phyloP scores from a whole-genome alignment of 176 grass and related monocot species.

The Musa troglodytarum region DNA sequence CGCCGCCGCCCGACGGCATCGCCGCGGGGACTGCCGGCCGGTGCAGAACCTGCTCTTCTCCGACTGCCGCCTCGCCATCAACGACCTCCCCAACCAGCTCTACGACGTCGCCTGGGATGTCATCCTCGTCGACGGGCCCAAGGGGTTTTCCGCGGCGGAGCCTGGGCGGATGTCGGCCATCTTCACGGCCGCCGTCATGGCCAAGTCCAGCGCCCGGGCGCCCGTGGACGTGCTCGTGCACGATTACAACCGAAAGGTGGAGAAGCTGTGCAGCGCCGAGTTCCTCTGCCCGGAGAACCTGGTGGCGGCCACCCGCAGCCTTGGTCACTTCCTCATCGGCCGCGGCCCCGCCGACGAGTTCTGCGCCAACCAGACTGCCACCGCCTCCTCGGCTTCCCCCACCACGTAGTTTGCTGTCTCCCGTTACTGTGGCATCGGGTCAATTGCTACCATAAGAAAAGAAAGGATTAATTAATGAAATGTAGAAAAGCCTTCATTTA shows the following conservation, averaged over 20 bases:
- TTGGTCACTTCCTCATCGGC: background rate
- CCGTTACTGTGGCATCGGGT: no score
- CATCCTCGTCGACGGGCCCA: constrained; percentile 88
- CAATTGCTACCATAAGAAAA: no score
- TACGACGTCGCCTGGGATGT: constrained; percentile 87
- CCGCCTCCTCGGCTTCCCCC: no score
- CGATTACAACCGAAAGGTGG: constrained; percentile 24
- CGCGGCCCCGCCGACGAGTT: background rate
- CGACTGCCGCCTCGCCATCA: constrained; percentile 86
- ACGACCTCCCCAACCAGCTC: constrained; percentile 87
- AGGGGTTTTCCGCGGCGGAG: constrained; percentile 55
- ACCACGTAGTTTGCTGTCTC: no score
- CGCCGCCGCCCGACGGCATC: constrained; percentile 31
- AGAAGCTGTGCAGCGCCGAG: constrained; percentile 9
- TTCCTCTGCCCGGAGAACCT: constrained; percentile 2
- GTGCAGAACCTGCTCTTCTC: constrained; percentile 96
- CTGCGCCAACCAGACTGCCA: constrained; percentile 1
- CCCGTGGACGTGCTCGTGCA: constrained; percentile 74
- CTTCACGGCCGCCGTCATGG: constrained; percentile 75
- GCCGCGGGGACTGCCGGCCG: constrained; percentile 59
- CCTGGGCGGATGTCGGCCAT: constrained; percentile 90
- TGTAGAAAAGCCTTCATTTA: no score
- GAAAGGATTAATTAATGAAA: no score
- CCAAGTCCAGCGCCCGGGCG: constrained; percentile 33
- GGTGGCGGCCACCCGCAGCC: background rate